phyloP scores from a whole-genome alignment of 345 rosid genomes.

The sweet orange (Citrus sinensis) region DVS_A1.0 CM039168.1:27919501-27920000 shows the following conservation, averaged over 20 bases:
- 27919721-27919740: conserved; percentile 29
- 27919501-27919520: too few species aligned
- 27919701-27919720: conserved; percentile 67
- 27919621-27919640: conserved; percentile 23
- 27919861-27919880: neutral
- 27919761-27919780: neutral
- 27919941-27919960: too few species aligned
- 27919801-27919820: neutral
- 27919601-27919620: conserved; percentile 11
- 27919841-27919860: neutral
- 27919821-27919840: neutral
- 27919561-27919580: neutral
- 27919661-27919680: conserved; percentile 49
- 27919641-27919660: conserved; percentile 62
- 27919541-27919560: neutral
- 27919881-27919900: neutral
- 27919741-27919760: neutral
- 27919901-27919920: neutral
- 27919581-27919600: neutral
- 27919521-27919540: too few species aligned
- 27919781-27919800: neutral
- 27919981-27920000: neutral
- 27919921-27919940: neutral
- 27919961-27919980: neutral
- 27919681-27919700: conserved; percentile 64